phyloP scores from a whole-genome alignment of 352 stramenopile genomes.

The Globisporangium irregulare region DNA sequence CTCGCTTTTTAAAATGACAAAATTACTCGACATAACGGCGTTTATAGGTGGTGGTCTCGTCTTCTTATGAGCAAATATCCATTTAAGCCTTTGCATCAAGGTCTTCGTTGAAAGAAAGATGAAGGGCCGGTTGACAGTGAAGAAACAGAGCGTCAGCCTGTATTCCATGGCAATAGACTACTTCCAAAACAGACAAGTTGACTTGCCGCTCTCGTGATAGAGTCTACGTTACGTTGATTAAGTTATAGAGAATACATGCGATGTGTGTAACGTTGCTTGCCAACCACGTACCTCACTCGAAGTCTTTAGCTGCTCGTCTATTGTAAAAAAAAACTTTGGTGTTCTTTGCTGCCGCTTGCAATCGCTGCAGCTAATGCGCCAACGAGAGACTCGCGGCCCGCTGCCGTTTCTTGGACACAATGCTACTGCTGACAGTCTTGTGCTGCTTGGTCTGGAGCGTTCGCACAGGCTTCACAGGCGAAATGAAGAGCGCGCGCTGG shows the following conservation, averaged over 20 bases:
- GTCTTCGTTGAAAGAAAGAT: background rate
- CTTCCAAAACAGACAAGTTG: background rate
- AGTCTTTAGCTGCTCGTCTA: slow-evolving; percentile 3
- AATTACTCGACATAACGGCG: too few species aligned
- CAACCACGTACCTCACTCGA: background rate
- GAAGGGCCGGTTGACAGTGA: background rate
- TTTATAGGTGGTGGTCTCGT: too few species aligned
- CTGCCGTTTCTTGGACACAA: slow-evolving; percentile 12
- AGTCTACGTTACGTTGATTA: slow-evolving; percentile 2
- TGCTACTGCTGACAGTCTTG: background rate
- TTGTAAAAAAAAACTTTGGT: background rate
- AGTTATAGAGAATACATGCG: slow-evolving; percentile 7
- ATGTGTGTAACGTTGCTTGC: background rate
- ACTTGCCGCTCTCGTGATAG: background rate
- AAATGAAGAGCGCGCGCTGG: slow-evolving; percentile 7
- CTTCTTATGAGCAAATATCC: too few species aligned
- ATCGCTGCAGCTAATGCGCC: background rate
- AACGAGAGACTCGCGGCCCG: slow-evolving; percentile 13
- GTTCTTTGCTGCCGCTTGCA: background rate
- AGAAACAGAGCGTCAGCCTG: background rate
- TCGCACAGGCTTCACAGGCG: background rate
- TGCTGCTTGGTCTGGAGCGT: slow-evolving; percentile 1
- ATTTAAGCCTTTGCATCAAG: background rate
- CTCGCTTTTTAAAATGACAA: too few species aligned
- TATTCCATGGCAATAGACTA: background rate